A percentile compares a stretch with the other conserved stretches of the same genome.
Conservation (phyloP, 345 rosid genomes). For the Pseudoturritis turrita region DNA sequence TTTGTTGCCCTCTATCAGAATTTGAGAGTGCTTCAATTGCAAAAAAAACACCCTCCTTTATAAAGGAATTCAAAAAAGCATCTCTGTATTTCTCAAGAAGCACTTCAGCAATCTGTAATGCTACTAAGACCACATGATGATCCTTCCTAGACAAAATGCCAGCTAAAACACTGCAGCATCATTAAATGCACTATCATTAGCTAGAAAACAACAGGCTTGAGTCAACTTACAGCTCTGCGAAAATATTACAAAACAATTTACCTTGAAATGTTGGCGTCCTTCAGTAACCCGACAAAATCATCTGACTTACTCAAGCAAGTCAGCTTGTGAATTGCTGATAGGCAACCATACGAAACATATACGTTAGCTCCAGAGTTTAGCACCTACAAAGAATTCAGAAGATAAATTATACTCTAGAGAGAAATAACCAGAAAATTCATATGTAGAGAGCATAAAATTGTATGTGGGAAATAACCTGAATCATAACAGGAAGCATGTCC, state of each 20-base stretch:
- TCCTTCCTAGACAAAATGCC: constrained; percentile 84
- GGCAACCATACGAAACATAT: constrained; percentile 74
- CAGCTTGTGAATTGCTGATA: constrained; percentile 65
- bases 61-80: constrained; percentile 57
- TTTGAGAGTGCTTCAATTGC: constrained; percentile 60
- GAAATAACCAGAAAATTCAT: constrained; percentile 7
- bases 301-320: constrained; percentile 61
- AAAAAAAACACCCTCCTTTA: constrained; percentile 82
- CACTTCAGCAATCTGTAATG: constrained; percentile 63
- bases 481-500: constrained; percentile 63
- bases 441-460: neutral
- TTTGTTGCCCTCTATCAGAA: constrained; percentile 48
- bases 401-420: constrained; percentile 11
- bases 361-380: constrained; percentile 83
- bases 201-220: constrained; percentile 7
- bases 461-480: constrained; percentile 54
- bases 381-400: constrained; percentile 44
- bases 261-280: constrained; percentile 76
- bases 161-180: constrained; percentile 75
- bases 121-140: constrained; percentile 66
- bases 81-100: constrained; percentile 66
- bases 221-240: constrained; percentile 41
- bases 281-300: constrained; percentile 59
- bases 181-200: constrained; percentile 17
- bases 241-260: neutral